Evolutionary conservation across 129 eudicot genomes (phyloP).

Genomic region (Pseudognaphalium luteoalbum): DNA sequence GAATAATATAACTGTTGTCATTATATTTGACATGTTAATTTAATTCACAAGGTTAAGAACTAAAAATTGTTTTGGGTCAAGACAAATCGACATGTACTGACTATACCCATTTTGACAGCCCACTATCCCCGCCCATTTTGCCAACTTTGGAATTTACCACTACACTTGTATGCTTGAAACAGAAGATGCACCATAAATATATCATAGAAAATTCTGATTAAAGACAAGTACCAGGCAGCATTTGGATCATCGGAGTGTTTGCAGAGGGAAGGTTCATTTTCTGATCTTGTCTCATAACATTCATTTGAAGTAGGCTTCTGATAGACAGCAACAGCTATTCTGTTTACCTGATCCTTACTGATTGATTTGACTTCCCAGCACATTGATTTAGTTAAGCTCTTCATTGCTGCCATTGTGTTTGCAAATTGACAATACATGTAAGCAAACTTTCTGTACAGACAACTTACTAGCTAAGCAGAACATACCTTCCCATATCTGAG

Average conservation of each 20-base stretch:
- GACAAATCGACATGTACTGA: no score
- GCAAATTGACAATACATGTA: neutral
- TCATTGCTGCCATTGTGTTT: conserved; percentile 60
- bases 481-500: conserved; percentile 78
- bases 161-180: no score
- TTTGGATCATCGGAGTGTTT: conserved; percentile 70
- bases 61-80: no score
- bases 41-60: no score
- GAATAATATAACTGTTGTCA: neutral
- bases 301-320: conserved; percentile 72
- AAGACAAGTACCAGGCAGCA: conserved; percentile 67
- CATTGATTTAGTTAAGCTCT: conserved; percentile 63
- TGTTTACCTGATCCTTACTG: conserved; percentile 64
- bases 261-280: conserved; percentile 74
- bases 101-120: no score
- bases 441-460: neutral
- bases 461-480: neutral
- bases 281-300: conserved; percentile 69
- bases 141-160: no score
- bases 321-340: conserved; percentile 71
- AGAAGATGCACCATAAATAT: neutral
- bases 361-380: conserved; percentile 75
- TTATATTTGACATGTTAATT: neutral
- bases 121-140: no score
- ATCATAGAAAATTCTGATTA: neutral